Conservation (phyloP, 768 basidiomycete species). For the Galerina marginata region DNA sequence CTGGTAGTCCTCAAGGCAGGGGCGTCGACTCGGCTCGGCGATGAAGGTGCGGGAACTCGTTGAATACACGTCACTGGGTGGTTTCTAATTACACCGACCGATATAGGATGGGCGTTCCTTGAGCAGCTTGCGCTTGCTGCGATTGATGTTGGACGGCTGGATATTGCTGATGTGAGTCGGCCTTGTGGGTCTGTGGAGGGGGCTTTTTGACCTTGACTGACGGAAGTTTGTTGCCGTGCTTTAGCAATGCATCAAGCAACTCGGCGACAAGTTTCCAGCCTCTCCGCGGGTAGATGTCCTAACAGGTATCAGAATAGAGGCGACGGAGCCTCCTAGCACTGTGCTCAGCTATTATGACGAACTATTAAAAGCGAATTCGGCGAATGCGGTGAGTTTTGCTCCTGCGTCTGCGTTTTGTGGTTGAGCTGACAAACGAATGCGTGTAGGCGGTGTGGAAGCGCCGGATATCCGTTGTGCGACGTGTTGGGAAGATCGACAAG, state of each 20-base stretch:
- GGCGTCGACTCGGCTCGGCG: slow-evolving; percentile 48
- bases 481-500: slow-evolving; percentile 63
- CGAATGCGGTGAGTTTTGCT: slow-evolving; percentile 64
- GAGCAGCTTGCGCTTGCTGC: slow-evolving; percentile 84
- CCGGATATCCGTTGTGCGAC: slow-evolving; percentile 73
- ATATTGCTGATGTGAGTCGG: slow-evolving; percentile 75
- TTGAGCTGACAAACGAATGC: neutral
- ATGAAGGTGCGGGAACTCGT: slow-evolving; percentile 52
- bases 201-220: slow-evolving; percentile 32
- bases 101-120: slow-evolving; percentile 75
- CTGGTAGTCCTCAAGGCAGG: slow-evolving; percentile 54
- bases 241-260: slow-evolving; percentile 67
- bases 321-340: slow-evolving; percentile 56
- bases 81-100: neutral
- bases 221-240: slow-evolving; percentile 20
- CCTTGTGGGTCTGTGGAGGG: slow-evolving; percentile 1
- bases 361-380: slow-evolving; percentile 65
- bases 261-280: slow-evolving; percentile 71
- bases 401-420: neutral
- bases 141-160: slow-evolving; percentile 72
- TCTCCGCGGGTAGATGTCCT: slow-evolving; percentile 84
- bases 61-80: slow-evolving; percentile 16
- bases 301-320: slow-evolving; percentile 80
- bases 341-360: slow-evolving; percentile 72
- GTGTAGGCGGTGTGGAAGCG: slow-evolving; percentile 77